Evolutionary conservation across 768 basidiomycete species (phyloP).

Genomic region (Phanerodontia chrysosporium): DNA sequence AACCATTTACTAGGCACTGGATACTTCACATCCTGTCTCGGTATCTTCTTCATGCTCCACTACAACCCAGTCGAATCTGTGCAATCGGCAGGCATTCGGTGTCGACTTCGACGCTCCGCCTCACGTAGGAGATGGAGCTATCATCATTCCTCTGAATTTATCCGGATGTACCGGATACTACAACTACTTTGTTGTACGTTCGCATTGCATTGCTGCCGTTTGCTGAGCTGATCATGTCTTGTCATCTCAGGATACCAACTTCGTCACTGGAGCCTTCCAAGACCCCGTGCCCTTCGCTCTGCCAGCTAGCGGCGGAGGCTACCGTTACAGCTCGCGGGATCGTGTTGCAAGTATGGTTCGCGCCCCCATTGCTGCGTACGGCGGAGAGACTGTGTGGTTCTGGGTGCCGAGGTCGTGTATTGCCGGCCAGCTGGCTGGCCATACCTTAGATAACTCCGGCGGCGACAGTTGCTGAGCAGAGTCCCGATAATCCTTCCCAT

Average conservation of each 20-base stretch:
- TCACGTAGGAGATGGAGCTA: background rate
- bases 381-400: slow-evolving; percentile 5
- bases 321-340: slow-evolving; percentile 3
- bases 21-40: background rate
- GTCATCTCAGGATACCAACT: background rate
- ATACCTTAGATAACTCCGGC: slow-evolving; percentile 1
- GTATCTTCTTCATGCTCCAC: slow-evolving; percentile 1
- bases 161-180: slow-evolving; percentile 2
- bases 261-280: background rate
- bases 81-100: slow-evolving; percentile 2
- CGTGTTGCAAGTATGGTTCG: slow-evolving; percentile 4
- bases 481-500: too few relatives aligned
- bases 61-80: background rate
- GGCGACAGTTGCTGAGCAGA: slow-evolving; percentile 3
- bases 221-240: background rate
- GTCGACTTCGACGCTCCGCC: slow-evolving; percentile 9
- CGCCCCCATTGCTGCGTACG: slow-evolving; percentile 1
- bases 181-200: slow-evolving; percentile 7
- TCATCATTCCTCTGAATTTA: slow-evolving; percentile 4
- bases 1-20: background rate
- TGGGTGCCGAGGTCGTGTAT: slow-evolving; percentile 2
- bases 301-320: slow-evolving; percentile 1
- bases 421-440: background rate
- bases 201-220: background rate
- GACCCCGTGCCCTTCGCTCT: slow-evolving; percentile 5